Evolutionary conservation across 75 land plant species (phyloP).

Genomic region (Picea glauca): DNA sequence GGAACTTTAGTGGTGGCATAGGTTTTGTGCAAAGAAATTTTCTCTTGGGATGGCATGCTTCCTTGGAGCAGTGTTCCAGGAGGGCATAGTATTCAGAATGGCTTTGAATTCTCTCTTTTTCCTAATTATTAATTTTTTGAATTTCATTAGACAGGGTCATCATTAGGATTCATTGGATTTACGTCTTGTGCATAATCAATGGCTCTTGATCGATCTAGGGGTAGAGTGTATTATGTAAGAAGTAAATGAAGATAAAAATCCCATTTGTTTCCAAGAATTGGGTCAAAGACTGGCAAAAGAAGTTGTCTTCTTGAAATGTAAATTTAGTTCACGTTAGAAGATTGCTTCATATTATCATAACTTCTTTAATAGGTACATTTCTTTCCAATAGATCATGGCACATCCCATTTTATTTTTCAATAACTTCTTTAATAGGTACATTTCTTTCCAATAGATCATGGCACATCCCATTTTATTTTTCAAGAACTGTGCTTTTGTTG

Average conservation of each 20-base stretch:
- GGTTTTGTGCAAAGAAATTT: too few species aligned
- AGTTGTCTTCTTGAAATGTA: conserved; percentile 62
- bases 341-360: conserved; percentile 33
- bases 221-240: conserved; percentile 77
- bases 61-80: too few species aligned
- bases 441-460: conserved; percentile 12
- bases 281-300: conserved; percentile 80
- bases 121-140: too few species aligned
- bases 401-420: not conserved
- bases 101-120: too few species aligned
- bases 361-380: conserved; percentile 31
- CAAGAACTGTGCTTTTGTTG: not conserved
- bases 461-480: conserved; percentile 15
- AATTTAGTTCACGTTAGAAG: conserved; percentile 55
- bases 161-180: conserved; percentile 66
- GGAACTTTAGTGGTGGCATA: too few species aligned
- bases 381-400: conserved; percentile 30
- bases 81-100: too few species aligned
- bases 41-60: too few species aligned
- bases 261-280: conserved; percentile 78
- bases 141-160: conserved; percentile 51
- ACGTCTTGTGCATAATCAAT: conserved; percentile 78
- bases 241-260: conserved; percentile 74
- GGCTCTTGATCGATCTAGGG: conserved; percentile 83
- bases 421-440: too few species aligned